A percentile compares a stretch with the other conserved stretches of the same genome.
Conservation (phyloP, 768 basidiomycete species). For the Suillus luteus region DNA sequence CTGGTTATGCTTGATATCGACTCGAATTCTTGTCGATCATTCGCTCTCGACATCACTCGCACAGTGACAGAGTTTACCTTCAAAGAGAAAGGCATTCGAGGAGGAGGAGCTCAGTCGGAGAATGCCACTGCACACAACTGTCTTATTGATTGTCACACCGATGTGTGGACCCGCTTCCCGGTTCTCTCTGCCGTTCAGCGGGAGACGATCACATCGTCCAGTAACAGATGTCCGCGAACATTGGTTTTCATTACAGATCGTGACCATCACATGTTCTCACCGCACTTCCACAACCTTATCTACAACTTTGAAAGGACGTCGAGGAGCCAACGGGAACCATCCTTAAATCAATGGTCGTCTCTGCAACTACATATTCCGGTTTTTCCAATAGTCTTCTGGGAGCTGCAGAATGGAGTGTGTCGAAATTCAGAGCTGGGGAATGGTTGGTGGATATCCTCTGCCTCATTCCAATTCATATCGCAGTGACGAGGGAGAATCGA, state of each 20-base stretch:
- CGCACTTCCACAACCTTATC: conserved; percentile 50
- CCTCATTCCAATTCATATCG: conserved; percentile 65
- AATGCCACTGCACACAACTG: conserved; percentile 45
- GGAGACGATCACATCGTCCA: conserved; percentile 41
- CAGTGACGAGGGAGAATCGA: conserved; percentile 57
- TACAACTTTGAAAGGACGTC: conserved; percentile 49
- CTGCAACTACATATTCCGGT: conserved; percentile 30
- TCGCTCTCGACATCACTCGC: conserved; percentile 53
- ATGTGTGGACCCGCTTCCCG: conserved; percentile 64
- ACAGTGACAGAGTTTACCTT: conserved; percentile 60
- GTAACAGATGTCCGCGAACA: conserved; percentile 33
- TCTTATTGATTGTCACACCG: conserved; percentile 56
- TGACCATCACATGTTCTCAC: conserved; percentile 36
- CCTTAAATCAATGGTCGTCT: conserved; percentile 41
- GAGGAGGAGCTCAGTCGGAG: conserved; percentile 17
- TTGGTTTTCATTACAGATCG: conserved; percentile 48
- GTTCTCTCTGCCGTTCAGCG: conserved; percentile 54
- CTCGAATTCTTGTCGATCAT: conserved; percentile 38
- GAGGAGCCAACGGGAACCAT: conserved; percentile 52
- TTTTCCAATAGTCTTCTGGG: conserved; percentile 25
- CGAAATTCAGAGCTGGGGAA: conserved; percentile 51
- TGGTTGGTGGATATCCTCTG: conserved; percentile 65
- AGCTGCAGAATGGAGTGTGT: conserved; percentile 31
- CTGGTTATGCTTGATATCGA: conserved; percentile 41
- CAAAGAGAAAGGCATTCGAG: conserved; percentile 40